These are phyloP conservation scores for Ophiostoma populinum DNA, from an alignment of 2,329 filamentous ascomycete genomes.

Conservation along the genomic window DNA sequence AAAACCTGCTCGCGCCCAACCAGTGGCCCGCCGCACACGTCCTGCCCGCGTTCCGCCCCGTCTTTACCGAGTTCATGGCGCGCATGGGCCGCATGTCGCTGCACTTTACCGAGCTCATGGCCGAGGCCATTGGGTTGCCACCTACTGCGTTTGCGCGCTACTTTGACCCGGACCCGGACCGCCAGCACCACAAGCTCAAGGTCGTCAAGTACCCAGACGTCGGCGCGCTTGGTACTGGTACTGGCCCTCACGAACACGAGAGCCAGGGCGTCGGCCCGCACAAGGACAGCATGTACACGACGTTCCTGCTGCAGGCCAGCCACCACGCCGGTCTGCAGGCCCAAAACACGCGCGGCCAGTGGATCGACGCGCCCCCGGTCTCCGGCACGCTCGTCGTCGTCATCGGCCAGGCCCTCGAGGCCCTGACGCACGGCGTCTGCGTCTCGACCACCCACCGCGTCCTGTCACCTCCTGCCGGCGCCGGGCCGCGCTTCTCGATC, in stretches of 20 bases:
- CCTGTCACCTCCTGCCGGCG: constrained; percentile 51
- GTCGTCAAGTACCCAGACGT: constrained; percentile 73
- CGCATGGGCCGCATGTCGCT: constrained; percentile 58
- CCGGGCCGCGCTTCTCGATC: constrained; percentile 59
- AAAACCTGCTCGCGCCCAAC: constrained; percentile 60
- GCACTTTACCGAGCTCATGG: constrained; percentile 62
- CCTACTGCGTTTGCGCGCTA: constrained; percentile 56
- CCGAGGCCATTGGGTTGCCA: constrained; percentile 64
- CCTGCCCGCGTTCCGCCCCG: constrained; percentile 49
- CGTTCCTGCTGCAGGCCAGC: constrained; percentile 65
- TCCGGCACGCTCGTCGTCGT: constrained; percentile 68
- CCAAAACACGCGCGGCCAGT: constrained; percentile 59
- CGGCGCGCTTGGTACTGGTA: constrained; percentile 36
- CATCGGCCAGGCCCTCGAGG: constrained; percentile 76
- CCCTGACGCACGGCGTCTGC: constrained; percentile 68
- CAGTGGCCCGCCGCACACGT: constrained; percentile 56
- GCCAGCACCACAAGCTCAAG: constrained; percentile 72
- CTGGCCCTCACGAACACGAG: constrained; percentile 17
- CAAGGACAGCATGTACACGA: constrained; percentile 72
- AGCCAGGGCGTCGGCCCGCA: constrained; percentile 52
- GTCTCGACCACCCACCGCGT: constrained; percentile 71
- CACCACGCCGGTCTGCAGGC: constrained; percentile 64
- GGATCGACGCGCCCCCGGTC: constrained; percentile 69
- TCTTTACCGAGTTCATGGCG: constrained; percentile 59
- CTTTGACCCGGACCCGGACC: constrained; percentile 42